Conservation (phyloP, 1,284 basidiomycete species). For the Phylloboletellus chloephorus region DNA sequence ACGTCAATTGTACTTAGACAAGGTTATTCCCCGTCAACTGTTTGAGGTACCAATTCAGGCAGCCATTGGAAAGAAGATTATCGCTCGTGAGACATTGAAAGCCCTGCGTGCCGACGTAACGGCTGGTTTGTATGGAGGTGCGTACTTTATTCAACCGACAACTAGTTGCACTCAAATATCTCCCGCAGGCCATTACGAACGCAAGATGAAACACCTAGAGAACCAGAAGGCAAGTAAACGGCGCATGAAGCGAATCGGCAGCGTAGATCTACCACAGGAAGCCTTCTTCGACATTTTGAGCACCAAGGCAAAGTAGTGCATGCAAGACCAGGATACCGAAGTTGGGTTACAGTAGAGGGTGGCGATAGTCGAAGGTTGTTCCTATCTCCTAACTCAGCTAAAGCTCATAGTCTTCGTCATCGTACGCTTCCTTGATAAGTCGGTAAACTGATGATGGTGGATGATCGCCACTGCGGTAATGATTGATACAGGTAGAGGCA, state of each 20-base stretch:
- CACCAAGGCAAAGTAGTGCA: constrained; percentile 37
- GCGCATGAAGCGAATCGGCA: constrained; percentile 80
- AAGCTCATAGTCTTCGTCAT: constrained; percentile 82
- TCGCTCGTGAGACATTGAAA: constrained; percentile 85
- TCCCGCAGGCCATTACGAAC: constrained; percentile 72
- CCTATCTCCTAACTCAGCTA: constrained; percentile 26
- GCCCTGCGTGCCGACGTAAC: constrained; percentile 93
- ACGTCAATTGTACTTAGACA: constrained; percentile 44
- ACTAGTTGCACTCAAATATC: constrained; percentile 1
- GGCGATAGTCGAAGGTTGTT: neutral
- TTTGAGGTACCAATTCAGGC: constrained; percentile 94
- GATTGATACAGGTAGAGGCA: constrained; percentile 8
- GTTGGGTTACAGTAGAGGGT: neutral
- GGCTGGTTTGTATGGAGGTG: constrained; percentile 88
- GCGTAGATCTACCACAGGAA: constrained; percentile 83
- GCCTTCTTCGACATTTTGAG: constrained; percentile 85
- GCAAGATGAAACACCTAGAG: constrained; percentile 87
- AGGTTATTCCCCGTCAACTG: constrained; percentile 87
- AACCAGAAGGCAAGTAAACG: constrained; percentile 92
- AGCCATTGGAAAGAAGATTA: constrained; percentile 77
- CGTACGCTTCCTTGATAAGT: constrained; percentile 87
- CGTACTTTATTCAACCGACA: constrained; percentile 13
- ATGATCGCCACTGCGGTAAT: constrained; percentile 71
- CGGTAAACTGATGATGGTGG: constrained; percentile 89
- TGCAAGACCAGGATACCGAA: constrained; percentile 2